Percentiles rank a stretch among this genome's conserved stretches.
These are phyloP conservation scores for Lasiosphaeris hirsuta DNA, from an alignment of 495 filamentous ascomycete species.

Conservation along the genomic window DNA sequence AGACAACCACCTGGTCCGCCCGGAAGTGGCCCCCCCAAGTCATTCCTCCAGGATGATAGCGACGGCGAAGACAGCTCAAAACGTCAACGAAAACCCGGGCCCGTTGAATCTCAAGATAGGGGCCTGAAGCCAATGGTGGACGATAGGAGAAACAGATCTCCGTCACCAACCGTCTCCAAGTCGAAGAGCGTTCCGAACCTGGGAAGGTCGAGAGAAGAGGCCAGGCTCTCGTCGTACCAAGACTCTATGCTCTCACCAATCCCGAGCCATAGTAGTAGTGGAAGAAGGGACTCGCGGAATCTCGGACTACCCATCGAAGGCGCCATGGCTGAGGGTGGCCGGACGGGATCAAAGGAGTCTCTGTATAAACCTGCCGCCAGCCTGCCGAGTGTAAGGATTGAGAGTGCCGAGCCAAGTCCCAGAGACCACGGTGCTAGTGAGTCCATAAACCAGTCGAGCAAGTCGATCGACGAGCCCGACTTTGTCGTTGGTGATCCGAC, in stretches of 20 bases:
- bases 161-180: constrained; percentile 33
- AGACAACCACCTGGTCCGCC: constrained; percentile 16
- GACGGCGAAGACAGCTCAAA: constrained; percentile 36
- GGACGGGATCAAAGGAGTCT: constrained; percentile 41
- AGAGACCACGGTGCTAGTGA: constrained; percentile 14
- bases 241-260: constrained; percentile 19
- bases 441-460: constrained; percentile 24
- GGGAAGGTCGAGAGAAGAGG: constrained; percentile 17
- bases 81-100: constrained; percentile 16
- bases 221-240: constrained; percentile 12
- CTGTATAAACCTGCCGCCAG: constrained; percentile 51
- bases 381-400: constrained; percentile 36
- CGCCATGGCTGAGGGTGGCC: constrained; percentile 32
- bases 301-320: constrained; percentile 44
- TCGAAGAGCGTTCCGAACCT: constrained; percentile 34
- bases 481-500: constrained; percentile 49
- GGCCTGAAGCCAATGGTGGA: constrained; percentile 20
- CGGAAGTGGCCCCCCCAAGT: constrained; percentile 26
- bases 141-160: constrained; percentile 22
- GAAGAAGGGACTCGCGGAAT: constrained; percentile 33
- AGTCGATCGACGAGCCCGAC: constrained; percentile 49
- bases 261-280: constrained; percentile 40
- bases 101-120: constrained; percentile 13
- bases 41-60: constrained; percentile 38
- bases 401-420: constrained; percentile 31